These are phyloP conservation scores for Xylariomycetidae sp. DNA, from an alignment of 2,329 filamentous ascomycete genomes.

Conservation along the genomic window DNA sequence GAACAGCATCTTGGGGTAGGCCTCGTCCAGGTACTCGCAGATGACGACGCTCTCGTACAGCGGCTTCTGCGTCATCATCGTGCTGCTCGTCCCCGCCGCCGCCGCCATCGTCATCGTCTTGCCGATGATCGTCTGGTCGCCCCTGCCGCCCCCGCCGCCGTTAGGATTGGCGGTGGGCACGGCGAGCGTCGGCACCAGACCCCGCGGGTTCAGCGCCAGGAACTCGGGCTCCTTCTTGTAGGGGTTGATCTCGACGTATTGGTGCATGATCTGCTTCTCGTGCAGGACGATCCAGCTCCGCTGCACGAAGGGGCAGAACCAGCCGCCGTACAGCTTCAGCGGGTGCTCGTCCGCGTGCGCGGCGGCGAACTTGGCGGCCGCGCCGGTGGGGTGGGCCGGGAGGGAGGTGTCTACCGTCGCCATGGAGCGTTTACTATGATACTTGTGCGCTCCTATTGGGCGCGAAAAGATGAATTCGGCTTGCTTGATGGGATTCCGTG, in stretches of 20 bases:
- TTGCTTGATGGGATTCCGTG: no score
- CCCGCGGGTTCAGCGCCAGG: conserved; percentile 67
- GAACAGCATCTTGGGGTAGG: conserved; percentile 49
- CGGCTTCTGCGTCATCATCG: conserved; percentile 47
- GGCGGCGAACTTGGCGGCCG: conserved; percentile 42
- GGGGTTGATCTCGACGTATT: conserved; percentile 75
- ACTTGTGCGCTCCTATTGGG: no score
- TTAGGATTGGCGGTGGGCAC: conserved; percentile 35
- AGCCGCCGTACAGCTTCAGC: conserved; percentile 66
- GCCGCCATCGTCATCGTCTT: no score
- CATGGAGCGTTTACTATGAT: no score
- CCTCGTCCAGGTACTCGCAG: conserved; percentile 72
- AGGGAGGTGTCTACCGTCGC: conserved; percentile 43
- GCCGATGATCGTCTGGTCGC: no score
- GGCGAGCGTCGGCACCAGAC: conserved; percentile 67
- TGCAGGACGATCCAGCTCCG: conserved; percentile 68
- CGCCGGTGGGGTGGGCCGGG: conserved; percentile 41
- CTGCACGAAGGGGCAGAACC: conserved; percentile 72
- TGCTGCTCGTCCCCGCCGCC: no score
- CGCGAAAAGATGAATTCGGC: no score
- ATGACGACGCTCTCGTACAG: conserved; percentile 71
- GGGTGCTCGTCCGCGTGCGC: conserved; percentile 42
- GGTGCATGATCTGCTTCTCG: conserved; percentile 69
- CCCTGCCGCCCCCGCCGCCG: no score
- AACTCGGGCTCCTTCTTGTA: conserved; percentile 68